These are phyloP conservation scores for Microascus cirrosus DNA, from an alignment of 2,329 filamentous ascomycete species.

Conservation along the genomic window DNA sequence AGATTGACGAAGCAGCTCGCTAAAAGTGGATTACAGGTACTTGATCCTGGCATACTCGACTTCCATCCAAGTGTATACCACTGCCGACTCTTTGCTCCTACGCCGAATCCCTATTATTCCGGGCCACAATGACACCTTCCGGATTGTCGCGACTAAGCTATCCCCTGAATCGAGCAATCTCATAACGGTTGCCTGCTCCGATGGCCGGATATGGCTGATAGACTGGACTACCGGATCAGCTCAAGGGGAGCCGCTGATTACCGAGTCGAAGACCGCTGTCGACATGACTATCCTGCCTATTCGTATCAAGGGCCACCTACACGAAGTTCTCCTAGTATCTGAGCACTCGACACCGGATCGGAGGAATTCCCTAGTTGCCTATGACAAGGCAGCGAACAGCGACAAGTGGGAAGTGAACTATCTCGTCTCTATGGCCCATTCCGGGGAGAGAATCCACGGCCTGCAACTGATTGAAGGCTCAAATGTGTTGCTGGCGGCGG, in stretches of 20 bases:
- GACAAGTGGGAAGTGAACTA: background rate
- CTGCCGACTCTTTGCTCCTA: slow-evolving; percentile 68
- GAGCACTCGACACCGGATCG: slow-evolving; percentile 14
- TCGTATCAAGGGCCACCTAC: slow-evolving; percentile 17
- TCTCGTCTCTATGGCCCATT: background rate
- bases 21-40: slow-evolving; percentile 35
- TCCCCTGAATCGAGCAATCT: slow-evolving; percentile 28
- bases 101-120: slow-evolving; percentile 51
- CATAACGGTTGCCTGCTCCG: slow-evolving; percentile 49
- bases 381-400: background rate
- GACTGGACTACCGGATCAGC: slow-evolving; percentile 36
- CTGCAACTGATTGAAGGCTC: background rate
- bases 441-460: background rate
- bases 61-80: slow-evolving; percentile 70
- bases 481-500: background rate
- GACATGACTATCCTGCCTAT: slow-evolving; percentile 31
- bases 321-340: slow-evolving; percentile 36
- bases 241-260: slow-evolving; percentile 4
- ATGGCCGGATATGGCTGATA: slow-evolving; percentile 44
- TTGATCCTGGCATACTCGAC: slow-evolving; percentile 66
- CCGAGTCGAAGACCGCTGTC: slow-evolving; percentile 29
- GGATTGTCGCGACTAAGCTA: slow-evolving; percentile 28
- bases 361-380: background rate
- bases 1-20: background rate
- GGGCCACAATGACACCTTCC: slow-evolving; percentile 11